Base-by-base conservation (phyloP, 805 yeast genomes). In the Sugiyamaella lignohabitans region DNA sequence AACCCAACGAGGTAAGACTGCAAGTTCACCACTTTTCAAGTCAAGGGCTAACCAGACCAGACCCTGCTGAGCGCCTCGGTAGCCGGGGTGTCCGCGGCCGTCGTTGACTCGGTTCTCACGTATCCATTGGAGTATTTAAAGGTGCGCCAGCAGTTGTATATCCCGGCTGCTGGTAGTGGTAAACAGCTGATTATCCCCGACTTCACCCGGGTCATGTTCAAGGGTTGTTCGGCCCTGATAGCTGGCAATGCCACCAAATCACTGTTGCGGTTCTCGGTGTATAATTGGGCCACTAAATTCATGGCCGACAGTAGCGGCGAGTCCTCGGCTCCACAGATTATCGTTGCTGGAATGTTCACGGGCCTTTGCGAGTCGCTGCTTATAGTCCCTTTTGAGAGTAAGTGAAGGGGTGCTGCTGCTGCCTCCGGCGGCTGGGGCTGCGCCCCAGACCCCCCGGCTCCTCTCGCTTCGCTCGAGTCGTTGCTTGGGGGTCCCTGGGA, bases 341-440 rank as follows among this genome's bases (percentile, higher is more conserved):
- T 87, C 5, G 79, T 84, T 49, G 96, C 96, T 2, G 96, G 95
- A 6, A 56, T 76, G 53, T 75, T 87, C 69, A 84, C 95, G 3
- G 98, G 95, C 1, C 72, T 84, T 48, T 67, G 82, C 38, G 98
- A 93, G 63, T 80, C 94, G 2, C 53, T 88, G 29, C 47, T 61
- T 23, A 78, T 91, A 19, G 84, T 93, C 17, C 98, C 98, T 0
- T 89, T 91, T 62, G 98, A 91, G 59, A 85, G 32, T 65, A 40
- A 43, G 17, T 43, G 35, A n/a, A n/a, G n/a, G n/a, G n/a, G n/a
- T n/a, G n/a, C n/a, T n/a, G n/a, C n/a, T n/a, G n/a, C n/a, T 27
- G 14, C 32, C 8, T 27, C 32, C 8, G 32, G 11, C 8, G 32
- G 32, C 14, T 14, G 11, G 32, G 32, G 32, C 32, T 8, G 32